Base-by-base conservation (phyloP, 495 filamentous ascomycete species). In the Penicilliopsis zonata region DNA sequence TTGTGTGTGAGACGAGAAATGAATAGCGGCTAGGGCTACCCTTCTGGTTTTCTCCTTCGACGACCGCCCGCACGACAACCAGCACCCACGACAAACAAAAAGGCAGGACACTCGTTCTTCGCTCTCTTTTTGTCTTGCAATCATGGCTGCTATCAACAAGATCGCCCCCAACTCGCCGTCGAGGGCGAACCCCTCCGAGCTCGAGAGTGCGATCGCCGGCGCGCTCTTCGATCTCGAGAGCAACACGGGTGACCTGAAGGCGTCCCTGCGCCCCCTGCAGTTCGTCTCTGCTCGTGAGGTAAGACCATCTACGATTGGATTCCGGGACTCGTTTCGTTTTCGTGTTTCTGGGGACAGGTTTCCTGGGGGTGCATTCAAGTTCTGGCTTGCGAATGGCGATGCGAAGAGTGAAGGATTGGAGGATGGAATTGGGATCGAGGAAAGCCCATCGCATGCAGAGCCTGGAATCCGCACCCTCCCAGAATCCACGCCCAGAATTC, bases 211-310 rank as follows among this genome's bases (percentile, higher is more conserved):
- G 68, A 90, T 98, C 57, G 87, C 90, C 56, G 77, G 74, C 63
- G 90, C 88, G 67, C 81, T 98, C 41, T 92, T 80, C 70, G 90
- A 98, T 48, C 78, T 98, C 57, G 90, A 98, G 82, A 83, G 76
- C 69, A 94, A 93, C 76, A 93, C 86, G 55, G 65, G 82, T 55
- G 90, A 98, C 65, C 82, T 98, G 69, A 90, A 83, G 80, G 70
- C 69, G 53, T 74, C 83, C 35, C 79, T 98, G 55, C 74, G 90
- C 46, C 92, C 90, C 55, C 75, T 98, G 59, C 90, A 96, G 74
- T 92, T 98, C 71, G 78, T 82, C 54, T 88, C 81, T 63, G 90
- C 90, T 57, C 82, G 84, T 59, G 90, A 98, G 87, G 90, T 98
- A 77, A 80, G 84, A 71, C 70, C 45, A 54, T 46, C 28, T 18